Conservation (phyloP, 2,329 filamentous ascomycete genomes). For the Tolypocladium pustulatum region DNA sequence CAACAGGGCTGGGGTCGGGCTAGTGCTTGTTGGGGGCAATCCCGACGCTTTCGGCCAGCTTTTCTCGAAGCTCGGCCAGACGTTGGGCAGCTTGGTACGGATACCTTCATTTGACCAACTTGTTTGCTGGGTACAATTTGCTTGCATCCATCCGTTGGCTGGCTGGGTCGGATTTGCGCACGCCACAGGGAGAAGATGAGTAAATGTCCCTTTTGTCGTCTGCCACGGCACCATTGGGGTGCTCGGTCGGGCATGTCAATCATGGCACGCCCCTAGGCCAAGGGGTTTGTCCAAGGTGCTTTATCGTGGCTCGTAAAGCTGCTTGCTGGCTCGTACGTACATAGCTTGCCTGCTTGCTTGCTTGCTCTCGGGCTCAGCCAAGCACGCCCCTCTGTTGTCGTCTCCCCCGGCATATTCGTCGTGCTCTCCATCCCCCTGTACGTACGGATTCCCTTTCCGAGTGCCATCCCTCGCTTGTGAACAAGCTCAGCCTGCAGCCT, state of each 20-base stretch:
- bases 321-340: not conserved
- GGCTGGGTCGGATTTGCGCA: not conserved
- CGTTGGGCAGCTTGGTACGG: too few relatives aligned
- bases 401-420: not conserved
- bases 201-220: not conserved
- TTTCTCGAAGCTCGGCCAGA: not conserved
- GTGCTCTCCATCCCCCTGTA: not conserved
- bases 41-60: not conserved
- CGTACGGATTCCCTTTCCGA: not conserved
- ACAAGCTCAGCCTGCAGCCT: not conserved
- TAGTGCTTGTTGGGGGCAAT: not conserved
- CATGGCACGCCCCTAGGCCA: not conserved
- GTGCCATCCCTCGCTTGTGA: not conserved
- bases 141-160: not conserved
- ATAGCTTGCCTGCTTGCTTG: not conserved
- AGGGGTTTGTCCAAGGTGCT: not conserved
- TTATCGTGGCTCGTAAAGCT: not conserved
- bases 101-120: too few relatives aligned
- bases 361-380: not conserved
- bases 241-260: too few relatives aligned
- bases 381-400: too few relatives aligned
- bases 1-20: not conserved
- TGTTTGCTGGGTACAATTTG: not conserved
- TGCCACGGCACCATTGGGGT: not conserved
- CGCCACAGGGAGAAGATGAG: not conserved